Evolutionary conservation across 306 rosid species (phyloP).

Genomic region (Prunus fruticosa): DNA sequence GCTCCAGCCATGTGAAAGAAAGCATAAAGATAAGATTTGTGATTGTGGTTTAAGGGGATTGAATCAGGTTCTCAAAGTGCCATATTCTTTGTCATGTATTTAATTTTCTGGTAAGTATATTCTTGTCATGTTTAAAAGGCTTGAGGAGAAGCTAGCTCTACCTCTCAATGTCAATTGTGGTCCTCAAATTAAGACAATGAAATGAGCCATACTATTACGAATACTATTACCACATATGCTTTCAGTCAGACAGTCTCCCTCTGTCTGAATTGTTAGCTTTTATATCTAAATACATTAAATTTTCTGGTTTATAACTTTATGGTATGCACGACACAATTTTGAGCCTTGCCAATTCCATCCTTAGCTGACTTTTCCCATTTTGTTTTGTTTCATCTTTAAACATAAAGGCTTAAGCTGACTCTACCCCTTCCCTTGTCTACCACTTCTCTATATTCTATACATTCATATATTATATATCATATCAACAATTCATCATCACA

Average conservation of each 20-base stretch:
- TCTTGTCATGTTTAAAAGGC: background rate
- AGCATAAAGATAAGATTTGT: background rate
- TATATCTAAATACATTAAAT: background rate
- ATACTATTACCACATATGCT: background rate
- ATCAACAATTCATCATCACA: background rate
- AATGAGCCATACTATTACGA: background rate
- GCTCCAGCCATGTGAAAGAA: background rate
- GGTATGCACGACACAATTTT: constrained; percentile 5
- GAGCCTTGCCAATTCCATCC: background rate
- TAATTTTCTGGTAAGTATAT: background rate
- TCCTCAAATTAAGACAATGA: background rate
- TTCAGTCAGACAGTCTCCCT: background rate
- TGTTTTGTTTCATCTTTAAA: background rate
- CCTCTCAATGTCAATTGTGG: background rate
- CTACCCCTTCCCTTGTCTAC: too few relatives aligned
- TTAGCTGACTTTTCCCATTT: background rate
- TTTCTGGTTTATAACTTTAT: background rate
- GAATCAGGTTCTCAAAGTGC: background rate
- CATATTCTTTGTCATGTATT: background rate
- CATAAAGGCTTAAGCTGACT: background rate
- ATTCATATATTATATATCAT: background rate
- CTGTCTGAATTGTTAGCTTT: background rate
- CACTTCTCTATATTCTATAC: too few relatives aligned
- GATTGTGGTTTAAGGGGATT: background rate
- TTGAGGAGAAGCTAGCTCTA: background rate